Percentiles rank a stretch among this genome's conserved stretches.
phyloP scores from a whole-genome alignment of 1,284 basidiomycete genomes.

The Ustilago shanxiensis region DNA sequence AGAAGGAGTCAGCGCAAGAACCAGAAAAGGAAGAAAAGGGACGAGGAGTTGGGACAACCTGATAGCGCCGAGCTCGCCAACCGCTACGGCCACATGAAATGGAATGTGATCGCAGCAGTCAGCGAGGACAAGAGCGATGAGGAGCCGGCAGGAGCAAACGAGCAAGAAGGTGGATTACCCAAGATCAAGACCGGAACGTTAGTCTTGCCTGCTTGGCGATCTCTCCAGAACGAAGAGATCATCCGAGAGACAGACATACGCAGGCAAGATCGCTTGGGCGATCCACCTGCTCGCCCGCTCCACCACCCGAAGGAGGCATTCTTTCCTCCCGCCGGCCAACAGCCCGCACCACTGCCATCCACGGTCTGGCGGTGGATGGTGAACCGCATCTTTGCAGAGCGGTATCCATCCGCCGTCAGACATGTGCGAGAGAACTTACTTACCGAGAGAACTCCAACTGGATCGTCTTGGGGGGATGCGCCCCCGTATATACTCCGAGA shows the following conservation, averaged over 20 bases:
- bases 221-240: conserved; percentile 4
- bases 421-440: not conserved
- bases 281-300: not conserved
- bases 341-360: not conserved
- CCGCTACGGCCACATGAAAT: not conserved
- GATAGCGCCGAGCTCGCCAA: not conserved
- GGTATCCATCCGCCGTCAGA: not conserved
- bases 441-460: not conserved
- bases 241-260: not conserved
- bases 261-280: not conserved
- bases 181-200: not conserved
- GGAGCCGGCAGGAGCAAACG: not conserved
- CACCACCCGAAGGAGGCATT: not conserved
- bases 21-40: not conserved
- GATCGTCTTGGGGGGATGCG: not conserved
- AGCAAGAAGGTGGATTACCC: not conserved
- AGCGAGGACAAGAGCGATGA: not conserved
- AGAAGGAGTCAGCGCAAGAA: not conserved
- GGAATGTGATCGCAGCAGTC: not conserved
- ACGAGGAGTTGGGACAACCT: not conserved
- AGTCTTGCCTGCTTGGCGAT: not conserved
- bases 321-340: not conserved
- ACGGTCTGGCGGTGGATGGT: conserved; percentile 6
- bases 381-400: not conserved
- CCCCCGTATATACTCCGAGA: not conserved